Evolutionary conservation across 106 monocot species (phyloP), one percentile per base, ranked within the genome.

Genomic region (Dendrobium huoshanense): DNA sequence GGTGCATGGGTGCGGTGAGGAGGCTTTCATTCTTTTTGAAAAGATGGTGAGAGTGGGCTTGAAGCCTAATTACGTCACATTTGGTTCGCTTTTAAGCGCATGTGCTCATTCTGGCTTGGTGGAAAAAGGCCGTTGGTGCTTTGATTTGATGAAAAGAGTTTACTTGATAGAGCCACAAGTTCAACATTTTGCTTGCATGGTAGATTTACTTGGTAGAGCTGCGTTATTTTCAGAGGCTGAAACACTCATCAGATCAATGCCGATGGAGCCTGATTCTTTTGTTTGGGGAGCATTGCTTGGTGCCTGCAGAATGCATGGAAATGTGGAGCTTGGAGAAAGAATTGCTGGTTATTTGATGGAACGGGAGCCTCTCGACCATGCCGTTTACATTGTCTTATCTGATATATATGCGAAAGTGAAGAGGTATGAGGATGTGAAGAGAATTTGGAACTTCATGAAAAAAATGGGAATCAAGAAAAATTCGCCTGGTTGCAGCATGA

Each of bases 271-370:
- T 22, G 88, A 90, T 84, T 78, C 55, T 18, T 90, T 90, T 40
- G 91, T 90, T 54, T 95, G 95, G 95, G 95, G 92, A 22, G 95
- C 95, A 27, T 74, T 95, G 77, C 90, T 95, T 76, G 87, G 87
- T 29, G 90, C 95, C n/a, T 92, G 87, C 70, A 88, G 90, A 41
- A 80, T 92, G 87, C 92, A 92, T 81, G 83, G 87, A 0, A 87
- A 88, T 75, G 84, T 90, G 59, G 88, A 88, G 68, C 84, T 95
- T 41, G 92, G 85, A 2, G 90, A 95, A 51, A 51, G 51, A 51
- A 51, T 51, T 51, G 80, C 59, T 87, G 72, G 87, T 84, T 79
- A 87, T 87, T 51, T 51, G 10, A 27, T 3, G 33, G 9, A 84
- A 83, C 42, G 90, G 90, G 77, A 82, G 87, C 75, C 86, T 85